Conservation (phyloP, 768 basidiomycete species). For the Leccinum arenicola region DNA sequence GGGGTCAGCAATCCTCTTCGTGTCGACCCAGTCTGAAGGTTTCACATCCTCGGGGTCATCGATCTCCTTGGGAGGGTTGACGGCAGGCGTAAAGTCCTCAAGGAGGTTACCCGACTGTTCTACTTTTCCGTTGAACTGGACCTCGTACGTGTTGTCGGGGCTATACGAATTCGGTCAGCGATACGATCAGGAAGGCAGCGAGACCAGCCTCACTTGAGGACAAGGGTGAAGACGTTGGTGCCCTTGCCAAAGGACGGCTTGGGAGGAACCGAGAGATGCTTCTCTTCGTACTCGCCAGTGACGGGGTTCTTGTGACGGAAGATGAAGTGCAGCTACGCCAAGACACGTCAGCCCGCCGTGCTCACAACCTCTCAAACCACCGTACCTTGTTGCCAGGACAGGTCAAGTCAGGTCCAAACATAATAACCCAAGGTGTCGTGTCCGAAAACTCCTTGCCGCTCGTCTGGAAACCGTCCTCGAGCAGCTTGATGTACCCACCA, state of each 20-base stretch:
- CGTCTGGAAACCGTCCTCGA: conserved; percentile 92
- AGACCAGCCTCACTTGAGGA: conserved; percentile 68
- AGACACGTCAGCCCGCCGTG: conserved; percentile 1
- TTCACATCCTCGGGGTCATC: conserved; percentile 91
- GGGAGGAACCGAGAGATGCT: conserved; percentile 84
- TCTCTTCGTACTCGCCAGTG: conserved; percentile 93
- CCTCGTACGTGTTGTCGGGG: conserved; percentile 92
- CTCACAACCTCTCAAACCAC: not conserved
- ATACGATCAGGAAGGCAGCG: not conserved
- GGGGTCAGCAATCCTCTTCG: conserved; percentile 79
- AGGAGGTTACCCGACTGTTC: conserved; percentile 80
- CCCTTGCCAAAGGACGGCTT: conserved; percentile 85
- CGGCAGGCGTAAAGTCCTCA: conserved; percentile 89
- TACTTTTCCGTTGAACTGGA: conserved; percentile 84
- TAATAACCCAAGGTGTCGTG: conserved; percentile 91
- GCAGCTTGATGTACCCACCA: conserved; percentile 97
- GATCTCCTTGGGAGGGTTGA: conserved; percentile 92
- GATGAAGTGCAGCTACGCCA: conserved; percentile 88
- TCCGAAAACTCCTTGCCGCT: conserved; percentile 92
- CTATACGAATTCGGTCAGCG: conserved; percentile 36
- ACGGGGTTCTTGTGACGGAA: conserved; percentile 97
- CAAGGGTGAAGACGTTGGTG: conserved; percentile 92
- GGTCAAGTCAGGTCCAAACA: conserved; percentile 97
- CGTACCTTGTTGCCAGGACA: conserved; percentile 86
- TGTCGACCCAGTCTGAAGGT: conserved; percentile 91